Conservation (phyloP, 345 rosid species). For the Mercurialis annua region DNA sequence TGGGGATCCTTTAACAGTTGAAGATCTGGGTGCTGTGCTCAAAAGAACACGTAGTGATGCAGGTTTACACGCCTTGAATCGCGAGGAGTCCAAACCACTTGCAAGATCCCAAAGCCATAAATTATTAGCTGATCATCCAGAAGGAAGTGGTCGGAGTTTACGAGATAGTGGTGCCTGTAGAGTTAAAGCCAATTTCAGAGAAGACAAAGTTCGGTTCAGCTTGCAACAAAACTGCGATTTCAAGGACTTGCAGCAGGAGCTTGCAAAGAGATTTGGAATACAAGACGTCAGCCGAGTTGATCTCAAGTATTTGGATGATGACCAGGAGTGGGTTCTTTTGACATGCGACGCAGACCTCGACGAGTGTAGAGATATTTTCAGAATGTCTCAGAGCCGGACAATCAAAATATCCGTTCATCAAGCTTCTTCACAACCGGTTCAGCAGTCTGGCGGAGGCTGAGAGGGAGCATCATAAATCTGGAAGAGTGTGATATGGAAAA, state of each 20-base stretch:
- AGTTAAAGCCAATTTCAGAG: constrained; percentile 69
- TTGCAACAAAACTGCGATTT: constrained; percentile 30
- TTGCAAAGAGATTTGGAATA: constrained; percentile 22
- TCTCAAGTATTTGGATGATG: constrained; percentile 37
- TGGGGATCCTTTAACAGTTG: constrained; percentile 30
- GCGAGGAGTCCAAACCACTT: constrained; percentile 44
- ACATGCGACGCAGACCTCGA: constrained; percentile 52
- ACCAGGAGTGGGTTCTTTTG: constrained; percentile 34
- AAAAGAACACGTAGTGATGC: constrained; percentile 52
- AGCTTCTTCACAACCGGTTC: constrained; percentile 33
- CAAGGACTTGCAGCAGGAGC: constrained; percentile 25
- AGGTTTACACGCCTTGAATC: constrained; percentile 41
- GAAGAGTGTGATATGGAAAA: neutral
- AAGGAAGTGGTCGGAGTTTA: constrained; percentile 13
- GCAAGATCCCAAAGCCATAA: constrained; percentile 61
- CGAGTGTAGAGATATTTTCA: constrained; percentile 74
- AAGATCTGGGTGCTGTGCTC: constrained; percentile 34
- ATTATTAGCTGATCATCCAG: constrained; percentile 41
- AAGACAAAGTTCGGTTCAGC: constrained; percentile 38
- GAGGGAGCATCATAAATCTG: neutral
- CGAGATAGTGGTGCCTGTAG: constrained; percentile 25
- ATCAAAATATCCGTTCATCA: constrained; percentile 54
- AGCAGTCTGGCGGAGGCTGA: constrained; percentile 26
- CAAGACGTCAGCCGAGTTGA: constrained; percentile 13
- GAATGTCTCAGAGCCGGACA: constrained; percentile 41